A percentile compares a stretch with the other conserved stretches of the same genome.
Conservation (phyloP, 768 basidiomycete species). For the Tricholomella constricta region DNA sequence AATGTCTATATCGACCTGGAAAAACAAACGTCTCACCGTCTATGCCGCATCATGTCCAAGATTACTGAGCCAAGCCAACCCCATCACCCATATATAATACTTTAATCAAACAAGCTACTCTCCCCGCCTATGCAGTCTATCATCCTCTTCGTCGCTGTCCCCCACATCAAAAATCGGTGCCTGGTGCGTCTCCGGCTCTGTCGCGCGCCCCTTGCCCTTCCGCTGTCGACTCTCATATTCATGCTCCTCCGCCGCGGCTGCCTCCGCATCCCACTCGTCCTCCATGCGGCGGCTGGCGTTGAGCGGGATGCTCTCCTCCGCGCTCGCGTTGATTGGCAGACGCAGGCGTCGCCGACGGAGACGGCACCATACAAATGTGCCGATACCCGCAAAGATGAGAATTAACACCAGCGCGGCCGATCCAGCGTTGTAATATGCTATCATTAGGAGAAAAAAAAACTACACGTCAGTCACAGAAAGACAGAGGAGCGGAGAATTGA, state of each 20-base stretch:
- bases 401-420: conserved; percentile 85
- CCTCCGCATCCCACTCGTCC: conserved; percentile 38
- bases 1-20: no score
- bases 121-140: conserved; percentile 24
- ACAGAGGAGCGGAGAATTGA: neutral
- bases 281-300: conserved; percentile 46
- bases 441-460: neutral
- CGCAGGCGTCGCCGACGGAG: conserved; percentile 48
- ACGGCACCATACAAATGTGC: conserved; percentile 81
- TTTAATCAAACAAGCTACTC: conserved; percentile 5
- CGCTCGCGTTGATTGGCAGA: conserved; percentile 34
- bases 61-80: neutral
- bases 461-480: neutral
- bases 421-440: conserved; percentile 95
- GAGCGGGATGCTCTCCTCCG: conserved; percentile 76
- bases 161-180: conserved; percentile 60
- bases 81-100: neutral
- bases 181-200: conserved; percentile 28
- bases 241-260: conserved; percentile 30
- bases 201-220: conserved; percentile 54
- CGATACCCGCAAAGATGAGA: conserved; percentile 67
- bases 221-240: conserved; percentile 25
- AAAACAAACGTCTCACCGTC: no score
- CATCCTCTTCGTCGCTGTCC: conserved; percentile 53
- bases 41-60: neutral